Evolutionary conservation across 495 filamentous ascomycete species (phyloP), one percentile per base, ranked within the genome.

Genomic region (Alectoria sarmentosa): DNA sequence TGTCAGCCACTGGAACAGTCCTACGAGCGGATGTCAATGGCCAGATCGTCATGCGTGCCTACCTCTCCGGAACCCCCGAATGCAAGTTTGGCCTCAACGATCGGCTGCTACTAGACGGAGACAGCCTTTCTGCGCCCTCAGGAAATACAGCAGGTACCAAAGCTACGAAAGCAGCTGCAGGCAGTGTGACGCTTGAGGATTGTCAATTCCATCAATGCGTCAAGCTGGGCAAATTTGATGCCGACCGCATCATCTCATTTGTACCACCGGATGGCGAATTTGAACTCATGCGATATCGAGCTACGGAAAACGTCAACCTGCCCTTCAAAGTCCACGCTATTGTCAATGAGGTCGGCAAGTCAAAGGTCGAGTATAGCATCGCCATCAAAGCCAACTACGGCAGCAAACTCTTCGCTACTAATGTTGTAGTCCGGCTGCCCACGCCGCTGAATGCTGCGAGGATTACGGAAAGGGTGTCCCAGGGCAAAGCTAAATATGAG

Each of bases 161-260:
- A 74, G 90, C 92, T 44, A 96, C 92, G 14, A 90, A 95, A 74
- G 94, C 94, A 1, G 95, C 95, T 0, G 95, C 95, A 8, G 95
- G 95, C 10, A 94, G 89, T 60, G 95, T 99, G 63, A 96, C 93
- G 0, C 81, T 99, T 21, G 95, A 99, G 74, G 95, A 99, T 75
- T 98, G 95, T 73, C 94, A 98, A 72, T 97, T 99, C 79, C 95
- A 99, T 76, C 95, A 99, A 77, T 99, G 95, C 77, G 95, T 99
- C 63, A 96, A 97, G 76, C 82, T 99, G 34, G 91, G 92, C 41
- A 96, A 92, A 71, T 99, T 99, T 73, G 94, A 98, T 78, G 89
- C 90, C 2, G 95, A 99, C 75, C 86, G 95, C 60, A 99, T 96
- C 73, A 99, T 99, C 76, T 92, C 88, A 30, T 99, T 99, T 76